phyloP scores from a whole-genome alignment of 2,329 filamentous ascomycete species.

The Botrytis deweyae region DNA sequence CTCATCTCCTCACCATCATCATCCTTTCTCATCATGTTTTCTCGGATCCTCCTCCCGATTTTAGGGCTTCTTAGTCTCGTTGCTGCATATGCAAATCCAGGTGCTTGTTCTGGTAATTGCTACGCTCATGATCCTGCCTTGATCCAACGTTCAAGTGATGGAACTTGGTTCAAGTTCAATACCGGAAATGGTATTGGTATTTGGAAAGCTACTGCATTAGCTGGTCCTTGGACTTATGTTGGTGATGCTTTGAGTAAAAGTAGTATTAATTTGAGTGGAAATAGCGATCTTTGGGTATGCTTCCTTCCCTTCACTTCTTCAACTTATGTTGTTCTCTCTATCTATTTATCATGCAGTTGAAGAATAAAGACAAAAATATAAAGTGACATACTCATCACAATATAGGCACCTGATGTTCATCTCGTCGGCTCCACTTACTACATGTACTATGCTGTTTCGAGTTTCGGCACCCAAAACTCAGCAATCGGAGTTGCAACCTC shows the following conservation, averaged over 20 bases:
- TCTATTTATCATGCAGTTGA: not conserved
- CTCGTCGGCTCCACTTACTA: conserved; percentile 59
- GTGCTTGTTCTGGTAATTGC: conserved; percentile 44
- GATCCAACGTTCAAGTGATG: conserved; percentile 44
- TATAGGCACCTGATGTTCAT: conserved; percentile 61
- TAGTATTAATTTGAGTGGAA: conserved; percentile 41
- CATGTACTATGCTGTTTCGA: conserved; percentile 58
- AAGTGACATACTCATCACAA: not conserved
- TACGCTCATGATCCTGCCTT: conserved; percentile 45
- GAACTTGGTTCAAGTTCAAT: conserved; percentile 46
- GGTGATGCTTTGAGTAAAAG: conserved; percentile 43
- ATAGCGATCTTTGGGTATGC: conserved; percentile 44
- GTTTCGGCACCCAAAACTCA: conserved; percentile 53
- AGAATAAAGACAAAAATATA: not conserved
- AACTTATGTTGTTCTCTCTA: not conserved
- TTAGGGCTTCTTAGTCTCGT: conserved; percentile 21
- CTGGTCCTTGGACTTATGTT: conserved; percentile 45
- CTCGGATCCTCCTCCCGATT: conserved; percentile 7
- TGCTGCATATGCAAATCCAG: conserved; percentile 40
- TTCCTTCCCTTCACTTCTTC: not conserved
- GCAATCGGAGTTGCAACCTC: conserved; percentile 51
- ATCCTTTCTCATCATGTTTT: not conserved
- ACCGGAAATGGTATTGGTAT: conserved; percentile 45
- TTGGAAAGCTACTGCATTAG: conserved; percentile 41
- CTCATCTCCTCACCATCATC: not conserved